Evolutionary conservation across 768 basidiomycete species (phyloP).

Genomic region (Hydnum rufescens): DNA sequence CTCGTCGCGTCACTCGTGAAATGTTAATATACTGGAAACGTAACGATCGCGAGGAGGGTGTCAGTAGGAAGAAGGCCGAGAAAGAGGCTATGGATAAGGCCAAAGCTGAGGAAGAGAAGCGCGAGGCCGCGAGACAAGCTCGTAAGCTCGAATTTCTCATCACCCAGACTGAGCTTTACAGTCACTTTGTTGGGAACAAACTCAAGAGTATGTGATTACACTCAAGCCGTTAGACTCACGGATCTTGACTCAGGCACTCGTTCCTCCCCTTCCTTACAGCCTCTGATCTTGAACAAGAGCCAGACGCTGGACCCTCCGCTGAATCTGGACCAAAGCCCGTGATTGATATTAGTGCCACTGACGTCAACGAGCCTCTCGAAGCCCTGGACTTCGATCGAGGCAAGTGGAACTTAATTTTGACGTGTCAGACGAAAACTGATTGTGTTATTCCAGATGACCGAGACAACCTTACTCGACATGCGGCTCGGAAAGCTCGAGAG

Average conservation of each 20-base stretch:
- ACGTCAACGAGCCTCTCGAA: slow-evolving; percentile 22
- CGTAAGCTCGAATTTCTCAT: slow-evolving; percentile 96
- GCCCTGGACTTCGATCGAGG: slow-evolving; percentile 89
- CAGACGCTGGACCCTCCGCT: slow-evolving; percentile 21
- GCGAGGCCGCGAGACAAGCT: slow-evolving; percentile 84
- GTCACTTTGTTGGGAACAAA: slow-evolving; percentile 97
- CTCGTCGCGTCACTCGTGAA: slow-evolving; percentile 79
- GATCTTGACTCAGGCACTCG: slow-evolving; percentile 10
- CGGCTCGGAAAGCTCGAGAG: slow-evolving; percentile 73
- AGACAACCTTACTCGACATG: slow-evolving; percentile 69
- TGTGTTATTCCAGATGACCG: slow-evolving; percentile 44
- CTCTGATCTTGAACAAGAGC: slow-evolving; percentile 48
- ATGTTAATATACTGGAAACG: slow-evolving; percentile 97
- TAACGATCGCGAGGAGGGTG: slow-evolving; percentile 91
- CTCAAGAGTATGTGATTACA: slow-evolving; percentile 45
- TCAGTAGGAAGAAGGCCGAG: slow-evolving; percentile 80
- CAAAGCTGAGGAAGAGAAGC: slow-evolving; percentile 76
- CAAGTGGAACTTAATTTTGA: slow-evolving; percentile 18
- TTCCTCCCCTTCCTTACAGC: slow-evolving; percentile 29
- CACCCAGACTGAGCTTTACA: slow-evolving; percentile 95
- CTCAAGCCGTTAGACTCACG: slow-evolving; percentile 2
- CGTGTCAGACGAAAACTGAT: slow-evolving; percentile 1
- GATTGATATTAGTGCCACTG: background rate
- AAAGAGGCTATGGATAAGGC: slow-evolving; percentile 81
- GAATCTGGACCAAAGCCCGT: background rate